A percentile compares a stretch with the other conserved stretches of the same genome.
Evolutionary conservation across 768 basidiomycete genomes (phyloP).

Genomic region (Pisolithus microcarpus): DNA sequence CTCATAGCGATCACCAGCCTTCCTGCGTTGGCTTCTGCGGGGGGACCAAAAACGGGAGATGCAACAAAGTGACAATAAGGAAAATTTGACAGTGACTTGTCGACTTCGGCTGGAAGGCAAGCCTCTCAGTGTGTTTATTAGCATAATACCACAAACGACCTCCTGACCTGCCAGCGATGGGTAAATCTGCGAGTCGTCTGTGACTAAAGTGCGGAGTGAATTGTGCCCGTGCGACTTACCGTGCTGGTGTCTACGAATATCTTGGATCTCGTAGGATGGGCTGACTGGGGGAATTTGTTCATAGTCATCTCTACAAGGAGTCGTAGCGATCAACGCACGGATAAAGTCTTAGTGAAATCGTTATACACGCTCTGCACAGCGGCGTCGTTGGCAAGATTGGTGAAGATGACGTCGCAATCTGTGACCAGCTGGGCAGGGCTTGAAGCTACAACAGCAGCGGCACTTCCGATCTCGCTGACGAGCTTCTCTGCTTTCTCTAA

Average conservation of each 20-base stretch:
- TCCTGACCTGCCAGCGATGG: conserved; percentile 42
- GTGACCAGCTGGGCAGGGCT: conserved; percentile 51
- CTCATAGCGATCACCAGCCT: conserved; percentile 70
- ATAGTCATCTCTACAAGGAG: background rate
- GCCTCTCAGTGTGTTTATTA: background rate
- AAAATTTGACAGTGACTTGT: conserved; percentile 52
- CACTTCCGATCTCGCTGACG: conserved; percentile 45
- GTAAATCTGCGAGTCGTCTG: conserved; percentile 39
- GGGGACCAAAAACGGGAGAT: conserved; percentile 73
- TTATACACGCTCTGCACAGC: conserved; percentile 59
- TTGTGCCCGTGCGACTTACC: conserved; percentile 33
- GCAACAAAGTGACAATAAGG: conserved; percentile 60
- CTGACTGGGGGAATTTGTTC: conserved; percentile 24
- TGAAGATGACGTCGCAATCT: conserved; percentile 70
- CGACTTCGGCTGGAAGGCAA: conserved; percentile 50
- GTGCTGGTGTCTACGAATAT: conserved; percentile 86
- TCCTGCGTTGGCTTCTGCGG: conserved; percentile 55
- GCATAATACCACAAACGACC: background rate
- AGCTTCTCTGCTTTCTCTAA: conserved; percentile 52
- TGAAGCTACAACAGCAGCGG: conserved; percentile 49
- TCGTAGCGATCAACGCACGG: conserved; percentile 30
- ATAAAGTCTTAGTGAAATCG: conserved; percentile 51
- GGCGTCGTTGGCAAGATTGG: conserved; percentile 65
- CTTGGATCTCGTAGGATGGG: conserved; percentile 44
- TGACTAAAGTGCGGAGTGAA: background rate